Base-by-base conservation (phyloP, 441 rosid genomes). In the Gossypium schwendimanii region DNA sequence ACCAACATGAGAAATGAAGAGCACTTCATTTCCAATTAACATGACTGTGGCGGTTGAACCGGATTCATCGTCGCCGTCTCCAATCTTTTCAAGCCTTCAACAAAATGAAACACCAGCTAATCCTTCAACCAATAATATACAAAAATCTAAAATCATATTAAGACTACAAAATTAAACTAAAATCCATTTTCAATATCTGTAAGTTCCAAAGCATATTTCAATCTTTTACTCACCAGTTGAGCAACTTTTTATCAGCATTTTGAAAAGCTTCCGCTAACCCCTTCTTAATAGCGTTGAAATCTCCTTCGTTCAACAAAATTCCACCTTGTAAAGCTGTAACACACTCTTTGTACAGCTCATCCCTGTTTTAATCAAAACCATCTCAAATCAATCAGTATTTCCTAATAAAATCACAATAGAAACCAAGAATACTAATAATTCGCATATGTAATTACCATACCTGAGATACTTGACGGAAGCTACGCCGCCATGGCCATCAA, bases 401-500 rank as follows among this genome's bases (percentile, higher is more conserved):
- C 49, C 17, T 11, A 50, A 17, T n/a, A 24, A 26, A 47, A 53
- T 31, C 7, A 26, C 7, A 24, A 24, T 7, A 45, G 11, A 26
- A 26, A 17, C 20, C 2, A 72, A 6, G 36, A 33, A 1, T 4
- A 24, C 0, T 3, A 50, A 5, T 47, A 49, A 26, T 67, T 26
- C 15, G 71, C n/a, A 49, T 33, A 33, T n/a, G 39, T 20, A 57
- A 69, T 49, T 11, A 15, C 14, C n/a, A 18, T 70, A 86, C 98
- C 91, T 90, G 70, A 92, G 91, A 84, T 92, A 94, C 28, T 82
- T 80, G 75, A 85, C 95, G 20, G 95, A 82, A 75, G 95, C 79
- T 68, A 83, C 76, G 33, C 98, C 97, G 50, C 90, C 98, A 52
- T 94, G 98, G 39, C 98, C 97, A 64, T 94, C 98, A 69, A 90